A percentile compares a stretch with the other conserved stretches of the same genome.
These are phyloP conservation scores for Babesia sp. DNA, from an alignment of 169 alveolate genomes.

Conservation along the genomic window DNA sequence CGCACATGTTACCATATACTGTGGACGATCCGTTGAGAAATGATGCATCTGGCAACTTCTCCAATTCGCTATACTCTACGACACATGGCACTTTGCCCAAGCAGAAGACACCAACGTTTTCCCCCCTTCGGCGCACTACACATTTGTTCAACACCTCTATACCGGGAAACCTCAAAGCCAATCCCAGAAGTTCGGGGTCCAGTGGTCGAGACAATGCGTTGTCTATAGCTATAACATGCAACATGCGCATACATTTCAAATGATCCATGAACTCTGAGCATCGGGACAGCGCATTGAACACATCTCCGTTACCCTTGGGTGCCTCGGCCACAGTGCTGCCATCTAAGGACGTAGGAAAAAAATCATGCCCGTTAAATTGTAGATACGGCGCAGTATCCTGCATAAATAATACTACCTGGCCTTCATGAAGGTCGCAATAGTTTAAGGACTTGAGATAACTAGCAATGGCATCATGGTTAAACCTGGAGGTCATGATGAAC, in stretches of 20 bases:
- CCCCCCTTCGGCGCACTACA: constrained; percentile 18
- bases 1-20: constrained; percentile 72
- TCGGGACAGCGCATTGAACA: constrained; percentile 62
- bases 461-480: constrained; percentile 59
- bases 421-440: constrained; percentile 64
- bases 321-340: constrained; percentile 12
- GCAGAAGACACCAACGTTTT: constrained; percentile 60
- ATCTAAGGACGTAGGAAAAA: background rate
- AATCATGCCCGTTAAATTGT: background rate
- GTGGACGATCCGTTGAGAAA: constrained; percentile 3
- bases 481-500: constrained; percentile 71
- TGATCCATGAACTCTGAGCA: constrained; percentile 39
- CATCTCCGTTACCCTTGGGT: constrained; percentile 75
- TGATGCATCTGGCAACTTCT: constrained; percentile 18
- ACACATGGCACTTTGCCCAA: constrained; percentile 26
- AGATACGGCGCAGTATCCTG: constrained; percentile 66
- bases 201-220: constrained; percentile 54
- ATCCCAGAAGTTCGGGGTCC: constrained; percentile 57
- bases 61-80: constrained; percentile 62
- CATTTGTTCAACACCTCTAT: constrained; percentile 61
- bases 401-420: constrained; percentile 47
- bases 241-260: constrained; percentile 2
- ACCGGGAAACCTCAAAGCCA: constrained; percentile 28
- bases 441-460: constrained; percentile 50
- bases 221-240: constrained; percentile 62